Conservation (phyloP, 495 filamentous ascomycete genomes). For the Amniculicola lignicola region DNA sequence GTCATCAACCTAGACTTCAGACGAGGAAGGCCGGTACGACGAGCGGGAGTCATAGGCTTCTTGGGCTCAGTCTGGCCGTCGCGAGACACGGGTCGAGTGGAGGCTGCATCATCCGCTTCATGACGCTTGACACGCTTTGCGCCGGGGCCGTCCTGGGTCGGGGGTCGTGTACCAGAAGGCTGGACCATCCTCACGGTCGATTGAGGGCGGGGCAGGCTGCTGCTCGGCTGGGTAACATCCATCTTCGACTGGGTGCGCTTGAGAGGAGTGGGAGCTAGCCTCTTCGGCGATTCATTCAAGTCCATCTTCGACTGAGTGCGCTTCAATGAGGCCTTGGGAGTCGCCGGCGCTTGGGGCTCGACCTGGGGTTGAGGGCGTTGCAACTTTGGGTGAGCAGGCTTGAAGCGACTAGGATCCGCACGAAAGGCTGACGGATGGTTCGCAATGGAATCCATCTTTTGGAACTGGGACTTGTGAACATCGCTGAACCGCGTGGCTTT, state of each 20-base stretch:
- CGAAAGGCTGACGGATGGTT: conserved; percentile 79
- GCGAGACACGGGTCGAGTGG: conserved; percentile 49
- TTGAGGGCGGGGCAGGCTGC: conserved; percentile 37
- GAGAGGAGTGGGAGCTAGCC: conserved; percentile 26
- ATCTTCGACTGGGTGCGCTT: conserved; percentile 42
- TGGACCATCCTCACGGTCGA: conserved; percentile 31
- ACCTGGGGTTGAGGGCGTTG: conserved; percentile 63
- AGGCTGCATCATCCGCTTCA: conserved; percentile 57
- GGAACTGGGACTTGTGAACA: conserved; percentile 80
- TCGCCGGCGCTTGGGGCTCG: conserved; percentile 5
- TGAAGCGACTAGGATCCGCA: conserved; percentile 56
- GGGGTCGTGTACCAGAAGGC: conserved; percentile 16
- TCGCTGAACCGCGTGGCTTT: conserved; percentile 75
- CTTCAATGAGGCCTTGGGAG: conserved; percentile 49
- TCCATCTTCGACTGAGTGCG: conserved; percentile 42
- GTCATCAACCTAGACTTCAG: conserved; percentile 60
- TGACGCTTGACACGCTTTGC: conserved; percentile 65
- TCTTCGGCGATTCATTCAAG: conserved; percentile 37
- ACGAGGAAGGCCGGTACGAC: conserved; percentile 41
- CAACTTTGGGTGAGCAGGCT: conserved; percentile 55
- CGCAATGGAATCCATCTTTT: conserved; percentile 94
- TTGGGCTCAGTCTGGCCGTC: conserved; percentile 44
- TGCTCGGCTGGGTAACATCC: conserved; percentile 38
- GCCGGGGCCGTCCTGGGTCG: conserved; percentile 4
- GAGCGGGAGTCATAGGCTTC: conserved; percentile 40